Evolutionary conservation across 75 land plant species (phyloP), one percentile per base, ranked within the genome.

Genomic region (Sequoiadendron giganteum): DNA sequence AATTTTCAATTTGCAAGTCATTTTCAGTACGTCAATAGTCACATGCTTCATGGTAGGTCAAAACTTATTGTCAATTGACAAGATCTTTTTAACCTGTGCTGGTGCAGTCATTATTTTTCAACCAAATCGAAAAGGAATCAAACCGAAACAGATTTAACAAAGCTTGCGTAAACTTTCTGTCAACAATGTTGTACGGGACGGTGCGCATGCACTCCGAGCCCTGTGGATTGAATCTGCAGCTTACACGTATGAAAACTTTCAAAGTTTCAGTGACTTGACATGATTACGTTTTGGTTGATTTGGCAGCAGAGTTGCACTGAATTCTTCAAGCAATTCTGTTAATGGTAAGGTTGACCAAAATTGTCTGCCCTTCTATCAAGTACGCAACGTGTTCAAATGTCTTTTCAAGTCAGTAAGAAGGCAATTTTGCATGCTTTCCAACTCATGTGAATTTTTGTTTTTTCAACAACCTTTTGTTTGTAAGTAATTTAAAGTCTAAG

Each of bases 301-400:
- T 65, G 70, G 25, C n/a, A 0, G 70, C 70, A 65, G 28, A 65
- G 25, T 65, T 65, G 70, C 70, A 65, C 70, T 65, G 70, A 65
- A 65, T 65, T 65, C 70, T 65, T 65, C n/a, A 65, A 65, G 70
- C 70, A 65, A 65, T 65, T 65, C 70, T 25, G 70, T 65, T 65
- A 65, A 21, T 65, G 28, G n/a, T 5, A 65, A 65, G 28, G 70
- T 65, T 65, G 70, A 65, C 70, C 70, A 65, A 21, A 65, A 1
- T 1, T 25, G 70, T 21, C 7, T 65, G 28, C 25, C 21, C 6
- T 61, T 28, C 68, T 61, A 4, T 65, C 19, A 65, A 65, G 70
- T 65, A 65, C 70, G n/a, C n/a, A 65, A 65, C 28, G 70, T 65
- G 21, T 25, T 65, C 28, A 21, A 21, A 65, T 0, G n/a, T 65